A percentile compares a stretch with the other conserved stretches of the same genome.
Evolutionary conservation across 2,329 filamentous ascomycete genomes (phyloP).

Genomic region (Fusarium sp.): DNA sequence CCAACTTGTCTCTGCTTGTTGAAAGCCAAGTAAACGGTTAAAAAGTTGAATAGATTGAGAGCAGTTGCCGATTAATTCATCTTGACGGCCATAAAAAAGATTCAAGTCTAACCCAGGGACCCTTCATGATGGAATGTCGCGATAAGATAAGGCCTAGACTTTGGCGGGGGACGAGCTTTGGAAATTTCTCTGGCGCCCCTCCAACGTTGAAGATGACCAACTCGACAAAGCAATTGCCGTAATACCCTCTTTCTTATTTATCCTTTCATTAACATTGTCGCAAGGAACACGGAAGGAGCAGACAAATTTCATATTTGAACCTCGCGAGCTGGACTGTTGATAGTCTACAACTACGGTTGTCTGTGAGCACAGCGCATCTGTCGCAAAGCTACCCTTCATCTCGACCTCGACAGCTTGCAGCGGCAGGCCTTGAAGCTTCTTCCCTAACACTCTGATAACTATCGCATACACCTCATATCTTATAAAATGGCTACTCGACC

Average conservation of each 20-base stretch:
- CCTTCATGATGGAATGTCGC: background rate
- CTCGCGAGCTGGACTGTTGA: background rate
- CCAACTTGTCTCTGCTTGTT: background rate
- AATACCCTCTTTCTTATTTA: background rate
- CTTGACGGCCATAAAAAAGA: background rate
- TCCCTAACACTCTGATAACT: background rate
- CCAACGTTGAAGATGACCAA: conserved; percentile 6
- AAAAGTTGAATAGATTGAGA: background rate
- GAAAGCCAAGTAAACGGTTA: background rate
- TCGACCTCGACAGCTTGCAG: background rate
- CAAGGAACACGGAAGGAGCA: background rate
- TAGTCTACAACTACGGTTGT: background rate
- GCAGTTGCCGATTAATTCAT: background rate
- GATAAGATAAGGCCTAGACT: conserved; percentile 40
- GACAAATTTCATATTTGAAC: background rate
- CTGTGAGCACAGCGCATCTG: background rate
- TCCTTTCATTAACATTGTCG: background rate
- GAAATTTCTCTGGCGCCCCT: conserved; percentile 38
- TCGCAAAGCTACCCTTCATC: conserved; percentile 26
- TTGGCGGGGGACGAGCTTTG: conserved; percentile 38
- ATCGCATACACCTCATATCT: fast-evolving
- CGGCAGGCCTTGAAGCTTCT: background rate
- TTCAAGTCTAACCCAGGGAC: background rate
- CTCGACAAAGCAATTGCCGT: background rate
- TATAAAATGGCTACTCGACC: conserved; percentile 24